These are phyloP conservation scores for Phytophthora aleatoria DNA, from an alignment of 352 stramenopile species.

Conservation along the genomic window DNA sequence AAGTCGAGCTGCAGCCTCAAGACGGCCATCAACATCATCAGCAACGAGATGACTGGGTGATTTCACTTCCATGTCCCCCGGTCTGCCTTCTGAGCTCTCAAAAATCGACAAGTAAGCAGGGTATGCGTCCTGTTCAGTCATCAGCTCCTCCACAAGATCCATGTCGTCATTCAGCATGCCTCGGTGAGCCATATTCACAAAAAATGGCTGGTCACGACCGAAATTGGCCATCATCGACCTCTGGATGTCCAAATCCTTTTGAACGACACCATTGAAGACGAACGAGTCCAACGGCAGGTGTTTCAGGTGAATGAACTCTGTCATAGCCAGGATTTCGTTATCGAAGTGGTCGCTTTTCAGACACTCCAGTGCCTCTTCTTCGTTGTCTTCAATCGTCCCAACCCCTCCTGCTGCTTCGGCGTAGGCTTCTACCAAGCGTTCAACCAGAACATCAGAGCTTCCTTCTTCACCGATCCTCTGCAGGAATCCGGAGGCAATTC, in stretches of 20 bases:
- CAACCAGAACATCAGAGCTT: slow-evolving; percentile 44
- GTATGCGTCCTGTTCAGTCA: slow-evolving; percentile 64
- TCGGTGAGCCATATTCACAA: slow-evolving; percentile 65
- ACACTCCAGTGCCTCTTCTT: slow-evolving; percentile 48
- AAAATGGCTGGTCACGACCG: slow-evolving; percentile 80
- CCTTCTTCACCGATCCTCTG: slow-evolving; percentile 55
- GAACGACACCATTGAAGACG: slow-evolving; percentile 89
- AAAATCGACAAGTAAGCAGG: slow-evolving; percentile 77
- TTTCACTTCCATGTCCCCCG: slow-evolving; percentile 20
- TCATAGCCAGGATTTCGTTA: slow-evolving; percentile 74
- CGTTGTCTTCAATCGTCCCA: slow-evolving; percentile 40
- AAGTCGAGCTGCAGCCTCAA: slow-evolving; percentile 51
- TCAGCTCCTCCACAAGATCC: slow-evolving; percentile 72
- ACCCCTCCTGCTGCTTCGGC: slow-evolving; percentile 51
- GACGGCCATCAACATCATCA: slow-evolving; percentile 61
- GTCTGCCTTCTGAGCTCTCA: slow-evolving; percentile 30
- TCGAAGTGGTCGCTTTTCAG: slow-evolving; percentile 58
- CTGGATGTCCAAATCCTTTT: slow-evolving; percentile 70
- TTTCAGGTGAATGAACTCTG: slow-evolving; percentile 76
- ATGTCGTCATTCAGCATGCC: slow-evolving; percentile 61
- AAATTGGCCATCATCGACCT: slow-evolving; percentile 78
- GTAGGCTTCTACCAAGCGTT: slow-evolving; percentile 71
- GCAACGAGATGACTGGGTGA: slow-evolving; percentile 53
- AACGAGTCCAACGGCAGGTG: slow-evolving; percentile 76
- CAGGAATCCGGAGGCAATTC: slow-evolving; percentile 56